Conservation (phyloP, 2,329 filamentous ascomycete species). For the Passalora sequoiae region DNA sequence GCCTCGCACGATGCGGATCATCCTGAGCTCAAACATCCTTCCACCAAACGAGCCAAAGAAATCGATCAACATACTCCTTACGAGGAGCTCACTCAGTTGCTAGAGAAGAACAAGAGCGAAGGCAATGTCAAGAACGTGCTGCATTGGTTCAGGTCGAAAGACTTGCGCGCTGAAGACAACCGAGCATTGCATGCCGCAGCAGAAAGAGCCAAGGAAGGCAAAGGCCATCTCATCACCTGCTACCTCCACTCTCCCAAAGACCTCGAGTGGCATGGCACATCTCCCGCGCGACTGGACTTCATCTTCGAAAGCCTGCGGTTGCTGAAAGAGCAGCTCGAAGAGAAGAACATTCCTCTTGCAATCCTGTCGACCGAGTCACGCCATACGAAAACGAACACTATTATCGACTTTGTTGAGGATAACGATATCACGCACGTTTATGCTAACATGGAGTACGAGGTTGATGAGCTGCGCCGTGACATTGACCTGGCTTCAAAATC, state of each 20-base stretch:
- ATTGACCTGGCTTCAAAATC: constrained; percentile 38
- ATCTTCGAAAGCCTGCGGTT: constrained; percentile 42
- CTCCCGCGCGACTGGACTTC: constrained; percentile 46
- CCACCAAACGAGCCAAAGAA: constrained; percentile 47
- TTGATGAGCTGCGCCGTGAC: constrained; percentile 70
- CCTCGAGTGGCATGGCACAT: constrained; percentile 49
- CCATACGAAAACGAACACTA: constrained; percentile 39
- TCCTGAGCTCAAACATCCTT: constrained; percentile 38
- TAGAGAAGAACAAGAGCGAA: constrained; percentile 38
- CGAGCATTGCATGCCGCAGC: constrained; percentile 45
- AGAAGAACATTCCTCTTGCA: constrained; percentile 47
- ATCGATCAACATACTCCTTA: constrained; percentile 45
- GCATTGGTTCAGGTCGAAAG: constrained; percentile 51
- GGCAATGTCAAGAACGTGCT: constrained; percentile 39
- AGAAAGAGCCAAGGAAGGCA: constrained; percentile 41
- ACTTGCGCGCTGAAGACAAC: constrained; percentile 48
- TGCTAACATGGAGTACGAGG: constrained; percentile 73
- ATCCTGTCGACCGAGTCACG: constrained; percentile 43
- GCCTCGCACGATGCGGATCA: constrained; percentile 13
- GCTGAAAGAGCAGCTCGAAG: constrained; percentile 43
- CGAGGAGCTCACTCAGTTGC: constrained; percentile 36
- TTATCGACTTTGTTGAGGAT: constrained; percentile 42
- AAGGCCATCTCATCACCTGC: constrained; percentile 41
- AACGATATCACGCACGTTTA: constrained; percentile 45
- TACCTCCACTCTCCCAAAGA: constrained; percentile 47